Conservation (phyloP, 2,329 filamentous ascomycete genomes). For the Talaromyces sp. region DNA sequence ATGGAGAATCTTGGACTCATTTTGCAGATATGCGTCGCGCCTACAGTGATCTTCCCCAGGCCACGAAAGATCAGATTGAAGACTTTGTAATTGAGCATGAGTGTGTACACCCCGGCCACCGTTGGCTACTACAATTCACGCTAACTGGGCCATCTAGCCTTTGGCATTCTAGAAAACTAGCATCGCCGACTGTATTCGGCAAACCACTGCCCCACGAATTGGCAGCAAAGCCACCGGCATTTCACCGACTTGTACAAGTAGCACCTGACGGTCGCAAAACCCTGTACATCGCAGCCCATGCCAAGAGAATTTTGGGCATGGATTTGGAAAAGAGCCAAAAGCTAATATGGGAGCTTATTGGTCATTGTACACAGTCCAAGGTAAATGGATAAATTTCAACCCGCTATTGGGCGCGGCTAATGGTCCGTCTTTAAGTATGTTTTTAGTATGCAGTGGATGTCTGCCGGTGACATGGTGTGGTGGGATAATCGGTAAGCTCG, state of each 20-base stretch:
- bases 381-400: neutral
- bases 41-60: constrained; percentile 20
- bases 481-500: constrained; percentile 29
- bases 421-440: constrained; percentile 22
- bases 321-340: constrained; percentile 27
- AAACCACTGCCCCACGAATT: constrained; percentile 25
- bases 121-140: too few relatives aligned
- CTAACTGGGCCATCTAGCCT: constrained; percentile 7
- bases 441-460: constrained; percentile 30
- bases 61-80: constrained; percentile 16
- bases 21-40: constrained; percentile 26
- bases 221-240: constrained; percentile 27
- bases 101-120: constrained; percentile 3
- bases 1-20: constrained; percentile 24
- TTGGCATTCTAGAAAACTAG: constrained; percentile 26
- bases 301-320: constrained; percentile 23
- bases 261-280: constrained; percentile 28
- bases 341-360: constrained; percentile 31
- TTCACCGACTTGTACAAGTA: constrained; percentile 26
- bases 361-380: constrained; percentile 27
- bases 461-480: constrained; percentile 32
- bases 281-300: constrained; percentile 31
- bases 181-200: constrained; percentile 20
- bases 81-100: constrained; percentile 21
- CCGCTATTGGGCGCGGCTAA: neutral